Percentiles rank a stretch among this genome's conserved stretches.
phyloP scores from a whole-genome alignment of 1,139 yeast species.

The Casaregolazyma suthepensis region DNA sequence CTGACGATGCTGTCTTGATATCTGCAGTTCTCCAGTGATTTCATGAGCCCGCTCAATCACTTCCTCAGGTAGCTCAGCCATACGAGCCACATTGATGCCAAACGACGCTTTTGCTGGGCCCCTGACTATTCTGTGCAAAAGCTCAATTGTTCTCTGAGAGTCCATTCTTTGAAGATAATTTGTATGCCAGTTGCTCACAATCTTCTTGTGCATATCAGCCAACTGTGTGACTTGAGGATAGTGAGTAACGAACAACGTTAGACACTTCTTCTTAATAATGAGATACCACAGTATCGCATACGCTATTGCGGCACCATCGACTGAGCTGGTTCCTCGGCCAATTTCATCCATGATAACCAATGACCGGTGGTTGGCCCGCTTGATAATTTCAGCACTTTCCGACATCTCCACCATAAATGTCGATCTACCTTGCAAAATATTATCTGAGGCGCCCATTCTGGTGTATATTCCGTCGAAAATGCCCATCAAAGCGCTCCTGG shows the following conservation, averaged over 20 bases:
- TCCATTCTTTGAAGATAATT: slow-evolving; percentile 48
- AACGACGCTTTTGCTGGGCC: slow-evolving; percentile 33
- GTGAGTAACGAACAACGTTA: slow-evolving; percentile 79
- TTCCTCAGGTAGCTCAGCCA: slow-evolving; percentile 31
- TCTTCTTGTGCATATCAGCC: slow-evolving; percentile 36
- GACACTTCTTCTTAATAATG: slow-evolving; percentile 42
- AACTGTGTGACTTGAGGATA: slow-evolving; percentile 65
- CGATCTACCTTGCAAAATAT: slow-evolving; percentile 60
- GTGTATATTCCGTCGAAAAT: slow-evolving; percentile 49
- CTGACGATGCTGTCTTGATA: neutral
- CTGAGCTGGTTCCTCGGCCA: slow-evolving; percentile 78
- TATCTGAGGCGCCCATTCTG: slow-evolving; percentile 69
- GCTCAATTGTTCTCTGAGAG: slow-evolving; percentile 15
- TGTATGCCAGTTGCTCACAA: slow-evolving; percentile 66
- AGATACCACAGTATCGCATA: slow-evolving; percentile 66
- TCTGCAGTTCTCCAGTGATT: slow-evolving; percentile 20
- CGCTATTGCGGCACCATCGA: slow-evolving; percentile 86
- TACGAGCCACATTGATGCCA: slow-evolving; percentile 35
- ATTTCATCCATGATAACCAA: slow-evolving; percentile 58
- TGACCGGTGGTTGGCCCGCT: slow-evolving; percentile 44
- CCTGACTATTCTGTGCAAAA: slow-evolving; percentile 29
- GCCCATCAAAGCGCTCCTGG: slow-evolving; percentile 46
- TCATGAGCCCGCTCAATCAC: slow-evolving; percentile 26
- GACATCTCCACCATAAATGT: slow-evolving; percentile 72
- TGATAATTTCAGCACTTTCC: slow-evolving; percentile 56